Evolutionary conservation across 192 early-diverging fungal species (phyloP).

Genomic region (Lunasporangiospora selenospora): DNA sequence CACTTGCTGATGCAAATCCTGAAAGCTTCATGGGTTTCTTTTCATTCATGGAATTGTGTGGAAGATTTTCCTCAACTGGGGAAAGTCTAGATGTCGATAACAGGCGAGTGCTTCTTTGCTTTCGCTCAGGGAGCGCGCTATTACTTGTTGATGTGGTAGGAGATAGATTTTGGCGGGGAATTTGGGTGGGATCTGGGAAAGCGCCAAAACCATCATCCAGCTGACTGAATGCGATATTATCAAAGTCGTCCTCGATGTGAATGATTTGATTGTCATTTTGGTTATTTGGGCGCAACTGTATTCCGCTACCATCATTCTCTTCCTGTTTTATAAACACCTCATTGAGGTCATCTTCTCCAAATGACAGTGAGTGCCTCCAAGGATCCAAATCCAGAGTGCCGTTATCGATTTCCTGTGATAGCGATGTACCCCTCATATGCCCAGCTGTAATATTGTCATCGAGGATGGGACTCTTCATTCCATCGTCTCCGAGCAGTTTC

Average conservation of each 20-base stretch:
- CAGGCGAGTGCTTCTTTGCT: neutral
- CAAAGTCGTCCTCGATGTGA: constrained; percentile 19
- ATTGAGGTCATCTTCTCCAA: neutral
- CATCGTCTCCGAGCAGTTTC: neutral
- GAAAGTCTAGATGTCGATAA: too few species aligned
- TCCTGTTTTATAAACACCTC: neutral
- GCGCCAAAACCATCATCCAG: constrained; percentile 27
- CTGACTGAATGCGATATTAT: constrained; percentile 27
- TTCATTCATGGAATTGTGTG: neutral
- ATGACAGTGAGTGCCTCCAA: neutral
- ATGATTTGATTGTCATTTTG: neutral
- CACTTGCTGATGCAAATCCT: constrained; percentile 18
- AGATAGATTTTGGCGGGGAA: neutral
- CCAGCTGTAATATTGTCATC: neutral
- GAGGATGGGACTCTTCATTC: neutral
- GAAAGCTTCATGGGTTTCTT: neutral
- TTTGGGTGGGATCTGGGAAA: constrained; percentile 7
- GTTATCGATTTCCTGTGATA: neutral
- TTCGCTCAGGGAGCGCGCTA: too few species aligned
- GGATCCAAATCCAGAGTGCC: neutral
- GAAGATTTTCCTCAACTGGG: neutral
- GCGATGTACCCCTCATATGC: neutral
- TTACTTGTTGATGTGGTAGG: too few species aligned
- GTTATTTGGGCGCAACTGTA: neutral
- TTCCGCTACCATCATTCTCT: neutral